Percentiles rank a stretch among this genome's conserved stretches.
These are phyloP conservation scores for Tylopilus rubrobrunneus DNA, from an alignment of 768 basidiomycete genomes.

Conservation along the genomic window DNA sequence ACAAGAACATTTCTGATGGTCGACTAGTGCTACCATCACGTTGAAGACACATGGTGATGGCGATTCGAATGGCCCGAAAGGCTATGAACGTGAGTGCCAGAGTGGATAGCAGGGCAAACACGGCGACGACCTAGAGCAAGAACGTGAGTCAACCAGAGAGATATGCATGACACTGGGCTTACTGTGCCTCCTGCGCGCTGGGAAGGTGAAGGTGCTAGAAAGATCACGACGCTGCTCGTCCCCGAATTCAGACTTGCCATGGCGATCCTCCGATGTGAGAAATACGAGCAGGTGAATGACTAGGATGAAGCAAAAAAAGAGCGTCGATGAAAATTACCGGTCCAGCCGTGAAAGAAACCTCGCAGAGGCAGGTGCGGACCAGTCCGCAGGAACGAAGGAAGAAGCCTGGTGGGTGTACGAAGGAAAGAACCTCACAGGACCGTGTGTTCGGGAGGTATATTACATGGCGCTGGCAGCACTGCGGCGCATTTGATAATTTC, in stretches of 20 bases:
- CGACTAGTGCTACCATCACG: constrained; percentile 27
- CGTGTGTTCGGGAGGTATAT: no score
- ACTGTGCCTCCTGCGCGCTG: constrained; percentile 19
- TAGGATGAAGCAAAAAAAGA: neutral
- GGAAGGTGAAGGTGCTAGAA: constrained; percentile 10
- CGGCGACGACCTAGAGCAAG: constrained; percentile 38
- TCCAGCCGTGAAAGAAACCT: constrained; percentile 27
- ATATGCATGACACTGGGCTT: constrained; percentile 5
- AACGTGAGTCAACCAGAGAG: neutral
- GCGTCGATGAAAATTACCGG: constrained; percentile 10
- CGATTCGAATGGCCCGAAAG: constrained; percentile 46
- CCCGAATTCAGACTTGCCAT: neutral
- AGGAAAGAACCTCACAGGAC: constrained; percentile 8
- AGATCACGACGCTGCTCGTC: constrained; percentile 1
- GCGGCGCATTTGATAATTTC: constrained; percentile 4
- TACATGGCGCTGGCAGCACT: no score
- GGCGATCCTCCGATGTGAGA: neutral
- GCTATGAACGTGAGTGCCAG: constrained; percentile 50
- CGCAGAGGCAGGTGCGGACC: constrained; percentile 32
- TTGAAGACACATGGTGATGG: constrained; percentile 32
- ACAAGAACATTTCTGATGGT: constrained; percentile 52
- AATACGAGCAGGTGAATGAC: neutral
- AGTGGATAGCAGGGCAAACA: constrained; percentile 52
- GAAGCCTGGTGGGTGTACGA: constrained; percentile 9
- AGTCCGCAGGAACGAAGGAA: constrained; percentile 31